Evolutionary conservation across 2,329 filamentous ascomycete genomes (phyloP).

Genomic region (Monosporascus sp.): DNA sequence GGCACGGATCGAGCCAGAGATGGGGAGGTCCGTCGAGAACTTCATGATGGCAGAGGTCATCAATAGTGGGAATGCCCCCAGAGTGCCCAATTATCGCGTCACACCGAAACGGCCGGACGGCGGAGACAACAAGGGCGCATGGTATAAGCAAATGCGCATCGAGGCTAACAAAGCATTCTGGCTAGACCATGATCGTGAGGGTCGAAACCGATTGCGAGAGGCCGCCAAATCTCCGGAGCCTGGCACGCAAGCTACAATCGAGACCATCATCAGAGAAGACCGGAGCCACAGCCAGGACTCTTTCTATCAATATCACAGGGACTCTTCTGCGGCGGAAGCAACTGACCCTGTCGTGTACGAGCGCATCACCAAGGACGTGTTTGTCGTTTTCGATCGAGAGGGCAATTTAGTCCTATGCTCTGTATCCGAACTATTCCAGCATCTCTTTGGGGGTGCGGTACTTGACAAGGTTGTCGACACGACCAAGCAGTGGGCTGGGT

Average conservation of each 20-base stretch:
- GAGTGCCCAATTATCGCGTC: background rate
- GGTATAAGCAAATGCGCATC: background rate
- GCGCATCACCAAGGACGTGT: background rate
- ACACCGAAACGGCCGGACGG: background rate
- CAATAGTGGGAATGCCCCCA: background rate
- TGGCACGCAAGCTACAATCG: background rate
- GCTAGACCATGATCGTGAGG: background rate
- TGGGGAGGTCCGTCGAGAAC: background rate
- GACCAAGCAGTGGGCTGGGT: background rate
- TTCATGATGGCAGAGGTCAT: background rate
- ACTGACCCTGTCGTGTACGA: background rate
- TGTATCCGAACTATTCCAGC: slow-evolving; percentile 1
- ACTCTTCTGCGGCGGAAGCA: background rate
- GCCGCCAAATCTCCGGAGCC: background rate
- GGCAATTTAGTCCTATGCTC: background rate
- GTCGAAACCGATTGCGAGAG: background rate
- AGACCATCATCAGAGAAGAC: background rate
- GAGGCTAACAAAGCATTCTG: background rate
- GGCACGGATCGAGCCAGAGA: background rate
- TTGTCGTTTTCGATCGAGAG: background rate
- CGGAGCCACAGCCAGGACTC: background rate
- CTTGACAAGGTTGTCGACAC: background rate
- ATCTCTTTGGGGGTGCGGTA: background rate
- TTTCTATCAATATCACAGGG: slow-evolving; percentile 1
- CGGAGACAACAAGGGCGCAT: background rate